These are phyloP conservation scores for Parastagonospora avenae DNA, from an alignment of 2,329 filamentous ascomycete species.

Conservation along the genomic window DNA sequence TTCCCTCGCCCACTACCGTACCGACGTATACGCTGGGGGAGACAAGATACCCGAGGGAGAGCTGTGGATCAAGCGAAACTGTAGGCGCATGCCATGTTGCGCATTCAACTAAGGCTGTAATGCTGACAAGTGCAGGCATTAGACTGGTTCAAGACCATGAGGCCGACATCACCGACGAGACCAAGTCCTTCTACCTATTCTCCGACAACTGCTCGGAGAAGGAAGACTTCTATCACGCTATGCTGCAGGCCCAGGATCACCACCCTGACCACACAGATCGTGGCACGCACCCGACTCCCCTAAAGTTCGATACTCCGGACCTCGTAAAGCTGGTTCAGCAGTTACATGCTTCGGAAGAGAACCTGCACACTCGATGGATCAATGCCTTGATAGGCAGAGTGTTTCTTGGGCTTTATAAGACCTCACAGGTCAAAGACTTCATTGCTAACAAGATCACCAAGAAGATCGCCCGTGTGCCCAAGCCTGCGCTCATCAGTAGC, in stretches of 20 bases:
- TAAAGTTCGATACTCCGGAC: conserved; percentile 80
- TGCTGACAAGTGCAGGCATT: conserved; percentile 52
- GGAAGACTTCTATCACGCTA: conserved; percentile 96
- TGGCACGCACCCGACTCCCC: conserved; percentile 68
- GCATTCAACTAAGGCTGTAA: not conserved
- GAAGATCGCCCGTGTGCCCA: conserved; percentile 93
- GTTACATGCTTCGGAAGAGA: conserved; percentile 89
- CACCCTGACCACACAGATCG: conserved; percentile 57
- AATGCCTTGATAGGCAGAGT: conserved; percentile 89
- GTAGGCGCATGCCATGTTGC: conserved; percentile 40
- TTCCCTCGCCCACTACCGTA: conserved; percentile 83
- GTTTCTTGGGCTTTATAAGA: conserved; percentile 88
- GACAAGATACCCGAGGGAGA: conserved; percentile 84
- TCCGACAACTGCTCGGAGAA: conserved; percentile 95
- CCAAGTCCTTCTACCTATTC: conserved; percentile 91
- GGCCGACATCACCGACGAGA: conserved; percentile 60
- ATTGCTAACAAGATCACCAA: conserved; percentile 88
- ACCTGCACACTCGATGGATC: conserved; percentile 88
- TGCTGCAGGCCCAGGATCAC: conserved; percentile 82
- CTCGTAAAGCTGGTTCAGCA: conserved; percentile 89
- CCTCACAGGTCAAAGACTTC: conserved; percentile 76
- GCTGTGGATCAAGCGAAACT: conserved; percentile 93
- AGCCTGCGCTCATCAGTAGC: conserved; percentile 85
- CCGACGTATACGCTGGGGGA: conserved; percentile 83
- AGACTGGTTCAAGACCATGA: conserved; percentile 71